Base-by-base conservation (phyloP, 2,329 filamentous ascomycete species). In the Diplodia sapinea region DNA sequence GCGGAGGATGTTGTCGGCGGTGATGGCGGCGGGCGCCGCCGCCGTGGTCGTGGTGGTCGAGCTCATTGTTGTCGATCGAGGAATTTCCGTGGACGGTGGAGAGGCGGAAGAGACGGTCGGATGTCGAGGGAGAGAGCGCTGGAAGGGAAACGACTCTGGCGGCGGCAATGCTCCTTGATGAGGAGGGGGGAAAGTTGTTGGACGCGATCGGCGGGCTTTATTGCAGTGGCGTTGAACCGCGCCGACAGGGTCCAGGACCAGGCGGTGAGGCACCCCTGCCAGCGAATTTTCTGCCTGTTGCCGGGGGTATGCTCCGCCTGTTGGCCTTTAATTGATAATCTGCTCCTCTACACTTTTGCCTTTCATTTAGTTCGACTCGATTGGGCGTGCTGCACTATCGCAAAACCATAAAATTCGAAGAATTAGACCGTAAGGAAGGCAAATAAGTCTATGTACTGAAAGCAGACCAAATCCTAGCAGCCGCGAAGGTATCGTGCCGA, bases 1-100 rank as follows among this genome's bases (percentile, higher is more conserved):
- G 70, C 88, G 89, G 68, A 94, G 85, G 74, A 99, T 93, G 75
- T 91, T 92, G 74, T 95, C 88, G 20, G 93, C 93, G 64, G 92
- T 96, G 76, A 96, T 93, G 67, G 43, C 43, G 43, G 43, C 7
- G 43, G 87, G 84, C 75, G 88, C 50, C 84, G 74, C 63, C 75
- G 72, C 75, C 59, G 75, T 70, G 5, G 74, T 75, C 7, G 71
- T 69, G 20, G 74, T 78, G 47, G 74, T 65, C 15, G 51, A 65
- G 67, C 67, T 68, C 66, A 68, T 68, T 13, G 47, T 67, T 20
- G 65, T 67, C 20, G 65, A 29, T 38, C 23, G n/a, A 51, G 20
- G 29, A 23, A 7, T 31, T n/a, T n/a, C 43, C 4, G 17, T 11
- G 15, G 43, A 26, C 9, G 20, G 15, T 4, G 23, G 23, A 40